Evolutionary conservation across 345 rosid species (phyloP).

Genomic region (Salix exigua): DNA sequence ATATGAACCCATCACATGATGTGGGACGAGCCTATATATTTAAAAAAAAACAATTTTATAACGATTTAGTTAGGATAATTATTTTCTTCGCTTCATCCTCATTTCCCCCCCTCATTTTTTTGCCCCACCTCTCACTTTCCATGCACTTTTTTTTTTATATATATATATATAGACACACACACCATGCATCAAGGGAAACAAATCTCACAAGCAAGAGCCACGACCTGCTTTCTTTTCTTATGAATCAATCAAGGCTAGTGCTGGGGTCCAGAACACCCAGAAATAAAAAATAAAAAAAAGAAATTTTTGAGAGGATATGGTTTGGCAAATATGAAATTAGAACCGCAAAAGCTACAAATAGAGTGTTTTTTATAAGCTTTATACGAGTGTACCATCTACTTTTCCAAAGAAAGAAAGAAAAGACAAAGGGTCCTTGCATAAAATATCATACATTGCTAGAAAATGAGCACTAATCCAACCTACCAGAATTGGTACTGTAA

Average conservation of each 20-base stretch:
- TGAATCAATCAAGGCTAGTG: constrained; percentile 19
- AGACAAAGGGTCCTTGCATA: background rate
- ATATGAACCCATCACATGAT: constrained; percentile 40
- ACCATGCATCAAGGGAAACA: background rate
- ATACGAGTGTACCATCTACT: constrained; percentile 4
- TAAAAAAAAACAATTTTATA: background rate
- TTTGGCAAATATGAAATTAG: background rate
- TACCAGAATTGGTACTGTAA: background rate
- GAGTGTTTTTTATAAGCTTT: background rate
- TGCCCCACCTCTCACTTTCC: background rate
- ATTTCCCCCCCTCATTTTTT: background rate
- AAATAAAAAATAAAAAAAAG: background rate
- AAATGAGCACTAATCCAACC: background rate
- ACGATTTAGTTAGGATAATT: constrained; percentile 24
- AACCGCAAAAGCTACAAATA: constrained; percentile 15
- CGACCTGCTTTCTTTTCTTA: constrained; percentile 25
- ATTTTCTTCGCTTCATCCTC: constrained; percentile 9
- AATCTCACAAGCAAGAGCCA: constrained; percentile 1
- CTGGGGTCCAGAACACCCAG: background rate
- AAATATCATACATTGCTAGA: constrained; percentile 7
- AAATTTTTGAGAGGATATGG: background rate
- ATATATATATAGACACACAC: too few relatives aligned
- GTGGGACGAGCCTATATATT: constrained; percentile 6
- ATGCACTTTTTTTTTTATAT: background rate
- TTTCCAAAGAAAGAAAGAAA: background rate